Conservation (phyloP, 2,329 filamentous ascomycete species). For the Botrytis fragariae region DNA sequence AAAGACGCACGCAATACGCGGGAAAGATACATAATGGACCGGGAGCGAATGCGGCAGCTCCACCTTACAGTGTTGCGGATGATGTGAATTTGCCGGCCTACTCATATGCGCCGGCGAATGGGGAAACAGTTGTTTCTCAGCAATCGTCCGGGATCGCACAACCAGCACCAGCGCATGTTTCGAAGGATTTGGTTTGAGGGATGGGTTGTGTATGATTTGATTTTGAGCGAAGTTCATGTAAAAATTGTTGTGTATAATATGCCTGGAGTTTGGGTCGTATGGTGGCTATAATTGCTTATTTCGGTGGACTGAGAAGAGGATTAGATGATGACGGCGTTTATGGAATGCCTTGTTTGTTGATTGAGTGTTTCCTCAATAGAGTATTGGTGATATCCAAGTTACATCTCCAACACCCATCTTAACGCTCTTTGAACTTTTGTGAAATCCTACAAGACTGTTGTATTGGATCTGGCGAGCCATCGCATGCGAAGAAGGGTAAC, state of each 20-base stretch:
- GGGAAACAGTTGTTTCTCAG: neutral
- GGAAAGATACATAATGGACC: neutral
- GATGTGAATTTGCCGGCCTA: neutral
- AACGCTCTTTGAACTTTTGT: neutral
- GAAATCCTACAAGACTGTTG: neutral
- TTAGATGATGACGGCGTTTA: neutral
- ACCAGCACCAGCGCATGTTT: neutral
- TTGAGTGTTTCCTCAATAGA: neutral
- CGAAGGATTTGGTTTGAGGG: neutral
- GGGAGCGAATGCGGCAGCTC: too few relatives aligned
- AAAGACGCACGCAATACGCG: neutral
- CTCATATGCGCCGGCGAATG: neutral
- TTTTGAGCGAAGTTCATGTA: neutral
- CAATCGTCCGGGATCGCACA: neutral
- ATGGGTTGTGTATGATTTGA: neutral
- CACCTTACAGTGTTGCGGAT: neutral
- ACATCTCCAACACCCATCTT: neutral
- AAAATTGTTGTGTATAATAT: neutral
- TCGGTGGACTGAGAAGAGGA: neutral
- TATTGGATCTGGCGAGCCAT: too few relatives aligned
- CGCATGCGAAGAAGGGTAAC: neutral
- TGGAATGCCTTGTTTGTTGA: neutral
- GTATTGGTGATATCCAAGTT: neutral
- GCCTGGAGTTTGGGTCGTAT: neutral
- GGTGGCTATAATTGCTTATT: neutral